Conservation (phyloP, 108 stramenopile species). For the Cyclotella baltica region DNA sequence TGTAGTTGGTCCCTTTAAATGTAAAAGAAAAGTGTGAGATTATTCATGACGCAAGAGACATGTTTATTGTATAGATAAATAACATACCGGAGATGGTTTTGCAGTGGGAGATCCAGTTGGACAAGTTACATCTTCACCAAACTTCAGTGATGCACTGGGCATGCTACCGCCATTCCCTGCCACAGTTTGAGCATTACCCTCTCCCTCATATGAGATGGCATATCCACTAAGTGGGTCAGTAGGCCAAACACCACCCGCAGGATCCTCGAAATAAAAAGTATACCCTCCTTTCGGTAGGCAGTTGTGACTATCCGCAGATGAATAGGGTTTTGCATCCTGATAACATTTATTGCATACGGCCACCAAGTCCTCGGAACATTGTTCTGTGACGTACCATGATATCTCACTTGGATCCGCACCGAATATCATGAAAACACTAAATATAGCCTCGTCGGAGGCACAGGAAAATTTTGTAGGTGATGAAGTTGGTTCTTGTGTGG, state of each 20-base stretch:
- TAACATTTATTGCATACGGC: neutral
- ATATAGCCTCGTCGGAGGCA: neutral
- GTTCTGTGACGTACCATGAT: neutral
- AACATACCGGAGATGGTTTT: neutral
- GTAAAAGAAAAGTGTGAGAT: neutral
- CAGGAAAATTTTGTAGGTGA: neutral
- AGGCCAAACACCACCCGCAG: conserved; percentile 4
- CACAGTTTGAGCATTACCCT: neutral
- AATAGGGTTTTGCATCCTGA: neutral
- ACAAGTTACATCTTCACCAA: conserved; percentile 8
- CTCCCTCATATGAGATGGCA: neutral
- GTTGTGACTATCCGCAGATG: neutral
- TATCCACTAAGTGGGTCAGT: neutral
- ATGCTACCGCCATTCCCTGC: neutral
- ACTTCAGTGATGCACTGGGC: neutral
- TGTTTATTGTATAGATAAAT: neutral
- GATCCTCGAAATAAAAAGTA: neutral
- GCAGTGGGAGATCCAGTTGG: conserved; percentile 13
- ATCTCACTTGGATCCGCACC: conserved; percentile 1
- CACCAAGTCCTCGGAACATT: neutral
- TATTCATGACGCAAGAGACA: neutral
- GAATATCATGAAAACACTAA: neutral
- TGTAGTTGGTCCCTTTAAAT: neutral
- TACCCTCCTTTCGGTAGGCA: neutral
- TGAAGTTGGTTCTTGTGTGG: neutral